These are phyloP conservation scores for Eucalyptus brandiana DNA, from an alignment of 345 rosid species.

Conservation along the genomic window DNA sequence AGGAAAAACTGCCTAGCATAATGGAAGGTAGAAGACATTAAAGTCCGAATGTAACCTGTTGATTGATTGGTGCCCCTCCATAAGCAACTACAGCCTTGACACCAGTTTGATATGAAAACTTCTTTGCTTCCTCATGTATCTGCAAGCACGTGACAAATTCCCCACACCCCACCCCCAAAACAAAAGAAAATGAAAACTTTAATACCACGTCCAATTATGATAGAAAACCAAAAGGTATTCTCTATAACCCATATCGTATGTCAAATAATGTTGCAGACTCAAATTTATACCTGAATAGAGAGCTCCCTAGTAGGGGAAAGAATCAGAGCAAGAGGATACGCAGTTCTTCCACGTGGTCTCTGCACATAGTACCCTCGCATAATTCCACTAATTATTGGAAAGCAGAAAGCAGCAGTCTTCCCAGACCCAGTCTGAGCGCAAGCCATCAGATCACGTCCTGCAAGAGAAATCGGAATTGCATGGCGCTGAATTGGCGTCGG, in stretches of 20 bases:
- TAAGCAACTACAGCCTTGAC: slow-evolving; percentile 92
- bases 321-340: slow-evolving; percentile 56
- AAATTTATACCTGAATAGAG: slow-evolving; percentile 56
- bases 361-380: slow-evolving; percentile 34
- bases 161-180: not conserved
- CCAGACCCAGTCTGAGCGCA: slow-evolving; percentile 68
- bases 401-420: slow-evolving; percentile 61
- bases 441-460: slow-evolving; percentile 54
- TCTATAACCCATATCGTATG: not conserved
- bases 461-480: slow-evolving; percentile 40
- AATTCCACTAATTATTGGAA: slow-evolving; percentile 50
- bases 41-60: slow-evolving; percentile 36
- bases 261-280: not conserved
- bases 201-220: not conserved
- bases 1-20: not conserved
- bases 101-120: slow-evolving; percentile 95
- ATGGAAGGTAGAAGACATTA: not conserved
- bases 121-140: slow-evolving; percentile 95
- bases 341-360: slow-evolving; percentile 33
- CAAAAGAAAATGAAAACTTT: not conserved
- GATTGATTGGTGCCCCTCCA: slow-evolving; percentile 92
- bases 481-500: slow-evolving; percentile 58
- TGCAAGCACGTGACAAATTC: slow-evolving; percentile 8
- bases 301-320: slow-evolving; percentile 99
- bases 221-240: not conserved